Evolutionary conservation across 441 rosid species (phyloP).

Genomic region (Syzygium syzygioides): DNA sequence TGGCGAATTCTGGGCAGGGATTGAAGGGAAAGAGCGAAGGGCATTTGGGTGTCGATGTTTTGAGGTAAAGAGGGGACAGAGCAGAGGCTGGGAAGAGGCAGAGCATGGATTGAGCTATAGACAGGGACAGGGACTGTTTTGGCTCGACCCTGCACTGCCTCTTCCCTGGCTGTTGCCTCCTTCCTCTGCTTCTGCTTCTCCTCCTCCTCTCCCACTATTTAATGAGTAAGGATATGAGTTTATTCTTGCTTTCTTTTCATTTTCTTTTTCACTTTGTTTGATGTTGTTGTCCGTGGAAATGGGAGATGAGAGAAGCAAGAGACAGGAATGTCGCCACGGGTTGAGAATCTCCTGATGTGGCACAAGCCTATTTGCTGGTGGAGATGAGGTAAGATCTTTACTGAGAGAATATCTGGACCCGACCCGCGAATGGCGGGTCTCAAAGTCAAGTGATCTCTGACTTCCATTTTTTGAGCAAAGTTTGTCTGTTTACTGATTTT

Average conservation of each 20-base stretch:
- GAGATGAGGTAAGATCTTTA: not conserved
- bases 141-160: slow-evolving; percentile 92
- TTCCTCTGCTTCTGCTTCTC: slow-evolving; percentile 15
- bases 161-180: slow-evolving; percentile 70
- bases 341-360: not conserved
- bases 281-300: not conserved
- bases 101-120: slow-evolving; percentile 75
- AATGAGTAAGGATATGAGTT: not conserved
- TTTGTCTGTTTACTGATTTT: not conserved
- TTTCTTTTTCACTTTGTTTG: not conserved
- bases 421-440: not conserved
- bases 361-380: not conserved
- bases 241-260: not conserved
- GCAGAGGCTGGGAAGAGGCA: slow-evolving; percentile 73
- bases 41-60: slow-evolving; percentile 15
- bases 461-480: not conserved
- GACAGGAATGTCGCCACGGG: not conserved
- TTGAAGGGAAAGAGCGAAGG: not conserved
- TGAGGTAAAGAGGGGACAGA: slow-evolving; percentile 13
- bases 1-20: not conserved
- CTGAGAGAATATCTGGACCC: not conserved
- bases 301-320: not conserved
- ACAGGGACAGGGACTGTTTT: slow-evolving; percentile 34
- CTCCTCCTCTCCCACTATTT: not conserved
- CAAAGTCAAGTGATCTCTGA: not conserved